Conservation (phyloP, 2,329 filamentous ascomycete genomes). For the Calonectria honghensis region DNA sequence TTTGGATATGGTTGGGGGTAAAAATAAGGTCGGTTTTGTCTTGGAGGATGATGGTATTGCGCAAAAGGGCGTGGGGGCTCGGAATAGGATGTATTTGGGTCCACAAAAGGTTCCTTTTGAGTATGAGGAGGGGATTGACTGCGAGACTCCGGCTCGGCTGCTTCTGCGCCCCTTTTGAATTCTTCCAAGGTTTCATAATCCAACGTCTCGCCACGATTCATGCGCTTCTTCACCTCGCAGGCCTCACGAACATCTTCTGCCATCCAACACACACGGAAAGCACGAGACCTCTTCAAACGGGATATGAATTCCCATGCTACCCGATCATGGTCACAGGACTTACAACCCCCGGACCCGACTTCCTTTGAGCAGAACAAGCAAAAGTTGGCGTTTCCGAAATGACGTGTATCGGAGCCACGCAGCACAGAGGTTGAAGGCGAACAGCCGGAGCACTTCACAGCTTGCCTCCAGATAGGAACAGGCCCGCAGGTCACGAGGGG, state of each 20-base stretch:
- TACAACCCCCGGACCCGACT: neutral
- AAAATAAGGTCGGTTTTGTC: neutral
- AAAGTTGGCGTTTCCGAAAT: neutral
- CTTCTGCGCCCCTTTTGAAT: too few species aligned
- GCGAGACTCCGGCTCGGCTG: neutral
- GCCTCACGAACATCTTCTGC: neutral
- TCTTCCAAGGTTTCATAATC: neutral
- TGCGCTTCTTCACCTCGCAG: neutral
- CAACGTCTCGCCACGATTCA: neutral
- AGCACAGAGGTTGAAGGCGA: too few species aligned
- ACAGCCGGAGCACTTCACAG: neutral
- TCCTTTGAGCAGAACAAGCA: neutral
- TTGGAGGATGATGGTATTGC: neutral
- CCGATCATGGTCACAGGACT: neutral
- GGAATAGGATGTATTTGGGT: neutral
- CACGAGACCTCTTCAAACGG: neutral
- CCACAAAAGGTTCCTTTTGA: neutral
- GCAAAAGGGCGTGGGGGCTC: neutral
- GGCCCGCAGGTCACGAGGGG: neutral
- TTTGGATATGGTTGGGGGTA: neutral
- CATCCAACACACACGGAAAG: neutral
- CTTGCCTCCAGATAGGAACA: neutral
- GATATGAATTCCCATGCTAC: neutral
- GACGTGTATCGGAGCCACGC: neutral
- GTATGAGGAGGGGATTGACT: neutral